These are phyloP conservation scores for Podaxis sp. DNA, from an alignment of 768 basidiomycete species.

Conservation along the genomic window DNA sequence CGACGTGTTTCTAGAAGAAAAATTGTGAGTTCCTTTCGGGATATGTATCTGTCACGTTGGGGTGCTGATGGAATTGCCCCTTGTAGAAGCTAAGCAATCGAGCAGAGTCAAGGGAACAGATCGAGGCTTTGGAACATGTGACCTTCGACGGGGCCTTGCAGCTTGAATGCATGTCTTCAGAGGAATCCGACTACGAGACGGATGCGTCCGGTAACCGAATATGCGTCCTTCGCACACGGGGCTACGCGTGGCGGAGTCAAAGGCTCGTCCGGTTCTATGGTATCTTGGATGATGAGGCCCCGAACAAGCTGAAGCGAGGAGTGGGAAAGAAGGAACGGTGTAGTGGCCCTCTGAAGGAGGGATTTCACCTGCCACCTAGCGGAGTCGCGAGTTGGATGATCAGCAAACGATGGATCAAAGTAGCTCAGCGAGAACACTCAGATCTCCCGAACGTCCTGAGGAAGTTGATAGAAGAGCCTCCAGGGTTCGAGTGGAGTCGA, in stretches of 20 bases:
- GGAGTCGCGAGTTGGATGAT: slow-evolving; percentile 77
- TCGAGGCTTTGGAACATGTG: slow-evolving; percentile 55
- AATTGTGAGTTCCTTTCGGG: slow-evolving; percentile 42
- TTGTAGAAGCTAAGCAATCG: slow-evolving; percentile 69
- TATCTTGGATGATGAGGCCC: slow-evolving; percentile 59
- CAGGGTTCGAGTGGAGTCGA: slow-evolving; percentile 49
- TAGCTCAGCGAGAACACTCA: slow-evolving; percentile 39
- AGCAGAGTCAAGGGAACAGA: slow-evolving; percentile 54
- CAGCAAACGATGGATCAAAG: slow-evolving; percentile 60
- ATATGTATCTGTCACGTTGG: slow-evolving; percentile 8
- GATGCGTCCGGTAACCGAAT: slow-evolving; percentile 16
- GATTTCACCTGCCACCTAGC: slow-evolving; percentile 56
- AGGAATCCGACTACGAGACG: slow-evolving; percentile 65
- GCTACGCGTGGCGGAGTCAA: slow-evolving; percentile 66
- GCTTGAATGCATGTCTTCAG: slow-evolving; percentile 78
- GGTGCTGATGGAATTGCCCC: slow-evolving; percentile 11
- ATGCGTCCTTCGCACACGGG: slow-evolving; percentile 49
- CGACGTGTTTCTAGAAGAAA: slow-evolving; percentile 63
- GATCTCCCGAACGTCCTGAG: slow-evolving; percentile 46
- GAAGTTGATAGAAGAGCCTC: slow-evolving; percentile 45
- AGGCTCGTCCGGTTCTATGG: slow-evolving; percentile 62
- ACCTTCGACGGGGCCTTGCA: slow-evolving; percentile 72
- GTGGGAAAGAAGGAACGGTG: slow-evolving; percentile 54
- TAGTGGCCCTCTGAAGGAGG: slow-evolving; percentile 56
- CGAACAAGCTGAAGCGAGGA: slow-evolving; percentile 55